phyloP scores from a whole-genome alignment of 306 rosid genomes.

The Quercus gilva region DNA sequence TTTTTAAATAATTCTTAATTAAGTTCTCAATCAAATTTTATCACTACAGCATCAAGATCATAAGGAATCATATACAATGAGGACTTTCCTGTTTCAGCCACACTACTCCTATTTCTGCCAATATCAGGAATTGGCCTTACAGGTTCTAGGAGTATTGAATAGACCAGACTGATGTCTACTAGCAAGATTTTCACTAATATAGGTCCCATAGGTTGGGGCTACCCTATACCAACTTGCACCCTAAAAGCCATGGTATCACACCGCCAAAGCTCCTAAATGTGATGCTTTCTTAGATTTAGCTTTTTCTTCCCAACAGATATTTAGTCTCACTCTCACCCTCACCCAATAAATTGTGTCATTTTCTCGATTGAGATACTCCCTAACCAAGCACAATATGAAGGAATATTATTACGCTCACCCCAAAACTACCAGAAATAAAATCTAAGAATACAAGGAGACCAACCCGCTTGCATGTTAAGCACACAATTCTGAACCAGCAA shows the following conservation, averaged over 20 bases:
- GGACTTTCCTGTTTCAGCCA: not conserved
- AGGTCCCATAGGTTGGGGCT: slow-evolving; percentile 60
- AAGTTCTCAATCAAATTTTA: not conserved
- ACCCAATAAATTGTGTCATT: slow-evolving; percentile 16
- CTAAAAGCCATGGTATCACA: slow-evolving; percentile 55
- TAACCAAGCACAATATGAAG: not conserved
- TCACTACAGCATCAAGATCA: not conserved
- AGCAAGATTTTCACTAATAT: slow-evolving; percentile 33
- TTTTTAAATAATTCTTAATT: no score
- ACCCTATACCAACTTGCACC: slow-evolving; percentile 55
- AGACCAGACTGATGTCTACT: slow-evolving; percentile 42
- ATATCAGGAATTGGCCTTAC: slow-evolving; percentile 5
- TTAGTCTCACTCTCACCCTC: slow-evolving; percentile 20
- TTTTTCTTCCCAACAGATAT: slow-evolving; percentile 33
- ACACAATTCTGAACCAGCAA: not conserved
- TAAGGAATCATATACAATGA: slow-evolving; percentile 4
- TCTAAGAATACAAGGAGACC: not conserved
- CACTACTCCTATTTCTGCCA: not conserved
- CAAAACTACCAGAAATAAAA: not conserved
- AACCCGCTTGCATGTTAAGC: not conserved
- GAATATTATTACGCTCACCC: slow-evolving; percentile 4
- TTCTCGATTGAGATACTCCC: slow-evolving; percentile 18
- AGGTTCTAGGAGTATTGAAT: slow-evolving; percentile 24
- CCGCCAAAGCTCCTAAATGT: slow-evolving; percentile 36
- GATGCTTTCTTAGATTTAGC: slow-evolving; percentile 29